Base-by-base conservation (phyloP, 2,329 filamentous ascomycete species). In the Aspergillus terreus region DNA sequence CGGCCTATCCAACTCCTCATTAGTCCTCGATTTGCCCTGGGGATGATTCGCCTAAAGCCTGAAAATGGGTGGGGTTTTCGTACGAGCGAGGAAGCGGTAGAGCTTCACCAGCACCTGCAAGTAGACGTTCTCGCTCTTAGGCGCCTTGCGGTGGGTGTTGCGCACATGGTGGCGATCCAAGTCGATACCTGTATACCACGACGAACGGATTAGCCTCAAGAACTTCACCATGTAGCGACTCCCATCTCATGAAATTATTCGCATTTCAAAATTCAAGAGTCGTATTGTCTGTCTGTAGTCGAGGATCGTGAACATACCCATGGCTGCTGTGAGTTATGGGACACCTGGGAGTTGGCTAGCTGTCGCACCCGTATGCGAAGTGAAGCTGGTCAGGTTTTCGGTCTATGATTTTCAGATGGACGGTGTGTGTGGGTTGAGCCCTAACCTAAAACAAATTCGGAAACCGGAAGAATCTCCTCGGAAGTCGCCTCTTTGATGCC, bases 71-170 rank as follows among this genome's bases (percentile, higher is more conserved):
- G 54, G 55, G 58, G 51, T 19, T 17, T 27, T 63, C 58, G 58
- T 90, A 95, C 91, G 90, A 72, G 90, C 86, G 76, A 96, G 81
- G 85, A 96, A 96, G 82, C 90, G 88, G 84, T 96, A 96, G 50
- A 96, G 88, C 87, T 96, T 96, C 78, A 96, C 92, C 76, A 97
- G 82, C 75, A 96, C 85, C 84, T 92, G 92, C 68, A 96, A 83
- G 80, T 96, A 96, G 72, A 92, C 90, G 84, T 96, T 96, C 82
- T 95, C 89, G 82, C 88, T 95, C 88, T 96, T 96, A 73, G 92
- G 90, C 67, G 90, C 90, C 84, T 88, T 90, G 78, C 91, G 90
- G 83, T 96, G 91, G 74, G 73, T 79, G 77, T 72, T 76, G 75
- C 79, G 78, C 73, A 83, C 80, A 78, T 84, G 81, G 76, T 84